Conservation (phyloP, 768 basidiomycete genomes). For the Strobilomyces echinocephalus region DNA sequence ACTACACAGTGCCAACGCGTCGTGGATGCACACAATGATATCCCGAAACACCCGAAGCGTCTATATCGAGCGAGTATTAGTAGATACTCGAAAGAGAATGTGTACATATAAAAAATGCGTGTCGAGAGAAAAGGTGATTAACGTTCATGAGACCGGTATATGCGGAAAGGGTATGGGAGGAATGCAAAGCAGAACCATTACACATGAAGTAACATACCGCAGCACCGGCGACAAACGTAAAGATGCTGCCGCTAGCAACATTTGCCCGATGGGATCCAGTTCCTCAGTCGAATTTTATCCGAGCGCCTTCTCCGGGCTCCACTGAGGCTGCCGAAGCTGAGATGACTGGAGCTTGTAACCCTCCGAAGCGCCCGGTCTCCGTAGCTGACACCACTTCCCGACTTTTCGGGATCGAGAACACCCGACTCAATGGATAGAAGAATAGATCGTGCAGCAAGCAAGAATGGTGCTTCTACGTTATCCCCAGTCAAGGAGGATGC, state of each 20-base stretch:
- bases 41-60: constrained; percentile 5
- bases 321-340: constrained; percentile 81
- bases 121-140: constrained; percentile 2
- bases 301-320: constrained; percentile 54
- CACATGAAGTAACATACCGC: constrained; percentile 17
- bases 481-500: constrained; percentile 88
- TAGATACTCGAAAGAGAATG: constrained; percentile 17
- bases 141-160: constrained; percentile 17
- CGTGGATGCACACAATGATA: not conserved
- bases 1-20: not conserved
- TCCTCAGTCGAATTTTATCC: constrained; percentile 57
- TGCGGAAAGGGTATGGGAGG: constrained; percentile 24
- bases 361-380: constrained; percentile 90
- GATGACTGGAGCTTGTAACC: constrained; percentile 84
- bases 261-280: constrained; percentile 57
- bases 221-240: not conserved
- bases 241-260: constrained; percentile 50
- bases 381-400: constrained; percentile 93
- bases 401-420: constrained; percentile 85
- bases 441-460: constrained; percentile 81
- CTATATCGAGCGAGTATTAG: constrained; percentile 20
- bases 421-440: constrained; percentile 89
- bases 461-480: constrained; percentile 92
- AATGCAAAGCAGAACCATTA: constrained; percentile 10
- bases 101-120: constrained; percentile 11